phyloP scores from a whole-genome alignment of 345 rosid species.

The Hevea brasiliensis region DNA sequence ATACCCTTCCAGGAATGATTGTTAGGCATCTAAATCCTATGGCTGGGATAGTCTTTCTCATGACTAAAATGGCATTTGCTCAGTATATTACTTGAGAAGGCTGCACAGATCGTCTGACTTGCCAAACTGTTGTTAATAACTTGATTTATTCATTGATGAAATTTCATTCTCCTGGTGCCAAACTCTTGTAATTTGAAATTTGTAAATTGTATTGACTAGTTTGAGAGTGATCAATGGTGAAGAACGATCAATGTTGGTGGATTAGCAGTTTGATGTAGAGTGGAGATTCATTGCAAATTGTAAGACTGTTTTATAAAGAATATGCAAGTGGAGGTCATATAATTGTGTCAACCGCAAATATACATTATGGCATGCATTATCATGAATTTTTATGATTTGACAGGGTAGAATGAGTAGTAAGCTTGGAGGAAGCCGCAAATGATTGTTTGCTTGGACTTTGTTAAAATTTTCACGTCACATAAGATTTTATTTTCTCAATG shows the following conservation, averaged over 20 bases:
- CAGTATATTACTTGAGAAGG: neutral
- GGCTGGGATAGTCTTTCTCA: neutral
- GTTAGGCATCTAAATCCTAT: neutral
- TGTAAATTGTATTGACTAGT: neutral
- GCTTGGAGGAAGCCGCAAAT: no score
- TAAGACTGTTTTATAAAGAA: neutral
- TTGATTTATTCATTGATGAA: neutral
- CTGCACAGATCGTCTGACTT: neutral
- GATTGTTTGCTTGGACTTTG: no score
- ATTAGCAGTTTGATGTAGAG: neutral
- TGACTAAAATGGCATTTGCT: neutral
- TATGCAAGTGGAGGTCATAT: neutral
- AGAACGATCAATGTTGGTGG: neutral
- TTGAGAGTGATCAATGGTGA: neutral
- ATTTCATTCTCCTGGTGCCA: neutral
- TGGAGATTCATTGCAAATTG: no score
- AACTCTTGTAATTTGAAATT: neutral
- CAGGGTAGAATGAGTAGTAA: no score
- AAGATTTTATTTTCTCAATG: no score
- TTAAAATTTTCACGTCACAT: no score
- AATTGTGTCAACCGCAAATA: neutral
- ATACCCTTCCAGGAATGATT: neutral
- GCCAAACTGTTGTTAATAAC: neutral
- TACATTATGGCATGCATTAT: neutral
- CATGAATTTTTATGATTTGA: neutral